Percentiles rank a stretch among this genome's conserved stretches.
These are phyloP conservation scores for Cryphonectria carpinicola DNA, from an alignment of 2,329 filamentous ascomycete genomes.

Conservation along the genomic window DNA sequence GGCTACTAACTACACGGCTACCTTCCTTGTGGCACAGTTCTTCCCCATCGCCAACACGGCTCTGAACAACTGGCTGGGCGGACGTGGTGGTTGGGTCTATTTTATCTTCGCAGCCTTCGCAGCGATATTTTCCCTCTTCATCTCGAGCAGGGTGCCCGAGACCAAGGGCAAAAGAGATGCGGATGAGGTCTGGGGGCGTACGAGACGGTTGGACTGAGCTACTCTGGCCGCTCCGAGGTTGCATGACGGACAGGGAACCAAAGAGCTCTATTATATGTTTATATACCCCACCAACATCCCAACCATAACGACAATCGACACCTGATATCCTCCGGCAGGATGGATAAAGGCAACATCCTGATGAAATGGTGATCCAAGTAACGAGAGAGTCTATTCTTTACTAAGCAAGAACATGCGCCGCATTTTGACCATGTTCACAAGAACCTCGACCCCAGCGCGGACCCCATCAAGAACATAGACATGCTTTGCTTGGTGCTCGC, in stretches of 20 bases:
- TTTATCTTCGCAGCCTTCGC: slow-evolving; percentile 87
- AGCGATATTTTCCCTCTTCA: slow-evolving; percentile 69
- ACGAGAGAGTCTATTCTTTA: background rate
- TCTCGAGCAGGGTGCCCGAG: slow-evolving; percentile 78
- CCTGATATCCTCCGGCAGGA: background rate
- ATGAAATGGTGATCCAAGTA: too few relatives aligned
- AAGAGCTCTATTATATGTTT: background rate
- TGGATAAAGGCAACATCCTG: too few relatives aligned
- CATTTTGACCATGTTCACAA: slow-evolving; percentile 59
- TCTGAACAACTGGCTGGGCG: slow-evolving; percentile 66
- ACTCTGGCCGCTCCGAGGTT: background rate
- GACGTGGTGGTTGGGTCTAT: slow-evolving; percentile 77
- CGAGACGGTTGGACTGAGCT: slow-evolving; percentile 54
- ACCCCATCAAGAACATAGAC: slow-evolving; percentile 81
- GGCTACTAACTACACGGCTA: slow-evolving; percentile 86
- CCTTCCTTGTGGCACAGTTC: slow-evolving; percentile 91
- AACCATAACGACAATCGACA: background rate
- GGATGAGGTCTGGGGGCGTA: slow-evolving; percentile 89
- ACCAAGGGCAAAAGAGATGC: slow-evolving; percentile 82
- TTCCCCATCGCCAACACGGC: slow-evolving; percentile 85
- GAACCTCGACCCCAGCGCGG: slow-evolving; percentile 66
- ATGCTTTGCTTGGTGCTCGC: slow-evolving; percentile 55
- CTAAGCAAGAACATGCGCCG: slow-evolving; percentile 42
- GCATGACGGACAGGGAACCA: background rate
- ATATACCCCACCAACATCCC: background rate